A percentile compares a stretch with the other conserved stretches of the same genome.
Conservation (phyloP, 768 basidiomycete species). For the Amanita phalloides region DNA sequence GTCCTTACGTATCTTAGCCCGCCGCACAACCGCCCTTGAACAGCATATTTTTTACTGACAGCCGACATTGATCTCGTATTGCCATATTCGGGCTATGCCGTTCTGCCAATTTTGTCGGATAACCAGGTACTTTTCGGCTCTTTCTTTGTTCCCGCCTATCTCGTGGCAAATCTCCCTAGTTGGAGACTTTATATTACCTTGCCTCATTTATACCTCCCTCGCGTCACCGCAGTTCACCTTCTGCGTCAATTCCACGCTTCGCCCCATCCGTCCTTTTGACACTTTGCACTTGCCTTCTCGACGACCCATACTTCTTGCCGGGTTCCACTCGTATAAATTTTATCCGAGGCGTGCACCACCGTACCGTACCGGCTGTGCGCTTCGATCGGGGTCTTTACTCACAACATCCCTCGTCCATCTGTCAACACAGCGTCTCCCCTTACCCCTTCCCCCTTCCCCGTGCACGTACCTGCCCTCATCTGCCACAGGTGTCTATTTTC, state of each 20-base stretch:
- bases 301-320: background rate
- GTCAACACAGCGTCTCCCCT: background rate
- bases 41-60: background rate
- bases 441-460: background rate
- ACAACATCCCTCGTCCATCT: background rate
- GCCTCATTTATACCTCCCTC: background rate
- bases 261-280: background rate
- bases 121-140: conserved; percentile 1
- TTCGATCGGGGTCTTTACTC: conserved; percentile 3
- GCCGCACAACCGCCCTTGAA: no score
- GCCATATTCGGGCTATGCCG: background rate
- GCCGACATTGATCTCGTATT: background rate
- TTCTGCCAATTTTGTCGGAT: background rate
- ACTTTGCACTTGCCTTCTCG: background rate
- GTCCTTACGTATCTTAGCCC: background rate
- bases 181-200: background rate
- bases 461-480: background rate
- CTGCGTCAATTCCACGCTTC: background rate
- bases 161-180: background rate
- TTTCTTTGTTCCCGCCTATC: conserved; percentile 5
- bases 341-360: background rate
- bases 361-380: background rate
- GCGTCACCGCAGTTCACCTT: background rate
- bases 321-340: background rate
- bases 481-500: conserved; percentile 2